phyloP scores from a whole-genome alignment of 768 basidiomycete genomes.

The Pisolithus microcarpus region DNA sequence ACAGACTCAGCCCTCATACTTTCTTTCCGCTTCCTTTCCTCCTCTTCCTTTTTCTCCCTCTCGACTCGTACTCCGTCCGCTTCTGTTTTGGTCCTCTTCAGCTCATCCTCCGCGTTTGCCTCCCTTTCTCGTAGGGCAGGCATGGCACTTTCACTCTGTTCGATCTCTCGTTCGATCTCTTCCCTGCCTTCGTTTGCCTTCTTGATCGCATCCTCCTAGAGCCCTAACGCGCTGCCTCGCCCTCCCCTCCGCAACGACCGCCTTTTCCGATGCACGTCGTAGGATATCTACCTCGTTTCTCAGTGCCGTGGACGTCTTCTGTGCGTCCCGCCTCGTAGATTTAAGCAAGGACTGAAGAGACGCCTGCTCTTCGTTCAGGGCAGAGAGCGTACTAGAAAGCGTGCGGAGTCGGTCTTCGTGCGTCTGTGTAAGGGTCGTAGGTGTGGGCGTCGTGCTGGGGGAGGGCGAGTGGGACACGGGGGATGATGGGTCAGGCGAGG shows the following conservation, averaged over 20 bases:
- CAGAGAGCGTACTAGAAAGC: conserved; percentile 59
- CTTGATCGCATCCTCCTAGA: conserved; percentile 81
- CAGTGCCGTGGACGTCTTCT: conserved; percentile 75
- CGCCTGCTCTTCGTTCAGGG: conserved; percentile 60
- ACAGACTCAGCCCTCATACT: conserved; percentile 52
- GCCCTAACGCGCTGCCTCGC: conserved; percentile 82
- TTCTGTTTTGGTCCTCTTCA: conserved; percentile 33
- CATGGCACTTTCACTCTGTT: conserved; percentile 34
- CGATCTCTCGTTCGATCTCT: conserved; percentile 35
- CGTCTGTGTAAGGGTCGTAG: conserved; percentile 25
- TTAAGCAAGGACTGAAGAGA: conserved; percentile 66
- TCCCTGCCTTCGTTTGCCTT: conserved; percentile 56
- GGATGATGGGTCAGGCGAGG: conserved; percentile 32
- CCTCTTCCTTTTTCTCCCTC: conserved; percentile 42
- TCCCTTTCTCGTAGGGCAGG: conserved; percentile 36
- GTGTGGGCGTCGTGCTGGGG: conserved; percentile 21
- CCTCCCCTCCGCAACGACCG: conserved; percentile 65
- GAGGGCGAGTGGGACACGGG: conserved; percentile 2
- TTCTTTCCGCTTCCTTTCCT: conserved; percentile 49
- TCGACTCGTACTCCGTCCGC: conserved; percentile 41
- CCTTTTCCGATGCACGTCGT: conserved; percentile 78
- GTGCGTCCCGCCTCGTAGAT: conserved; percentile 68
- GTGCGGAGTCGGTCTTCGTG: conserved; percentile 62
- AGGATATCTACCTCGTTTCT: conserved; percentile 80
- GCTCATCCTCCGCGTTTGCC: conserved; percentile 34